These are phyloP conservation scores for Agrocybe praecox DNA, from an alignment of 768 basidiomycete genomes.

Conservation along the genomic window DNA sequence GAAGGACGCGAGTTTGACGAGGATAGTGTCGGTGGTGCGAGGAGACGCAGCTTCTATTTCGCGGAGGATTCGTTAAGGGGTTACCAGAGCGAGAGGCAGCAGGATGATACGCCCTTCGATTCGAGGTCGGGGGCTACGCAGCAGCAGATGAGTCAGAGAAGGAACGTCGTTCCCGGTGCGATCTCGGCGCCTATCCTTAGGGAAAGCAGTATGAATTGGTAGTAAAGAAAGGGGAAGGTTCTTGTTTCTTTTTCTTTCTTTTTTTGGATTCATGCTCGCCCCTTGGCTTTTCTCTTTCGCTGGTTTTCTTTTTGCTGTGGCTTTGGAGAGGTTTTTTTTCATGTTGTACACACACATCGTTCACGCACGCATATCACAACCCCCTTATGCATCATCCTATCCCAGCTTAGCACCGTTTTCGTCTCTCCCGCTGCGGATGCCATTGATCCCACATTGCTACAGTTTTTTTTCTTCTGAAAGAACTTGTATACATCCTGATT, in stretches of 20 bases:
- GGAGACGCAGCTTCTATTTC: slow-evolving; percentile 82
- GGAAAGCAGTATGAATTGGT: slow-evolving; percentile 90
- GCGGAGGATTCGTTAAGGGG: slow-evolving; percentile 83
- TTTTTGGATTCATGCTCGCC: not conserved
- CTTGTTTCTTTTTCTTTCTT: not conserved
- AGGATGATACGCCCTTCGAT: slow-evolving; percentile 18
- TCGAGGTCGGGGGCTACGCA: slow-evolving; percentile 7
- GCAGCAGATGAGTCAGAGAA: slow-evolving; percentile 54
- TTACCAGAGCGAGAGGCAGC: slow-evolving; percentile 37
- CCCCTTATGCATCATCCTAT: too few relatives aligned
- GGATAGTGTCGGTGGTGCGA: slow-evolving; percentile 71
- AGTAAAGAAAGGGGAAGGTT: not conserved
- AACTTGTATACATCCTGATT: too few relatives aligned
- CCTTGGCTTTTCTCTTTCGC: not conserved
- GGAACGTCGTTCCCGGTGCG: slow-evolving; percentile 56
- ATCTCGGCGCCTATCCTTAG: slow-evolving; percentile 79
- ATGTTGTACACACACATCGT: too few relatives aligned
- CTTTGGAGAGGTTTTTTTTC: too few relatives aligned
- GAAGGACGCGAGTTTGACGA: slow-evolving; percentile 78
- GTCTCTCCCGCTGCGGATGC: too few relatives aligned
- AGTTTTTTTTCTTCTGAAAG: too few relatives aligned
- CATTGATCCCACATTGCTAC: too few relatives aligned
- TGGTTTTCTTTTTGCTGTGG: not conserved
- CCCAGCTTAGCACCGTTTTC: too few relatives aligned
- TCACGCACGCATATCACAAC: too few relatives aligned